Percentiles rank a stretch among this genome's conserved stretches.
Conservation (phyloP, 2,329 filamentous ascomycete genomes). For the Cladosporium oxysporum region DNA sequence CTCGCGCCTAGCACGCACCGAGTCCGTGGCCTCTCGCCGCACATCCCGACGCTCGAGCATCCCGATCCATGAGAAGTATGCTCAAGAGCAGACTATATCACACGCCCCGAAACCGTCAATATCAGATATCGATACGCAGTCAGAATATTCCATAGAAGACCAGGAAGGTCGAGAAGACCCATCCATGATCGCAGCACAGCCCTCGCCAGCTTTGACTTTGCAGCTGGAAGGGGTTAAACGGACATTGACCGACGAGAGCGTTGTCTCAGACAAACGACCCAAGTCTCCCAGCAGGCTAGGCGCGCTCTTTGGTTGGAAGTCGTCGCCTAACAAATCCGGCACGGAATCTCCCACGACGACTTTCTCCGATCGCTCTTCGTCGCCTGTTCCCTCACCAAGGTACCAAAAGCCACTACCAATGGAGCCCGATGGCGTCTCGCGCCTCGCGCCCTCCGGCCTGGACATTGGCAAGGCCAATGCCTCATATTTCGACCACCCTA, state of each 20-base stretch:
- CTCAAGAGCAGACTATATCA: conserved; percentile 28
- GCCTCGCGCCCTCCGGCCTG: conserved; percentile 48
- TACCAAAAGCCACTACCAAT: conserved; percentile 31
- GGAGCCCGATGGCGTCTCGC: conserved; percentile 34
- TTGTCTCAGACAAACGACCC: conserved; percentile 33
- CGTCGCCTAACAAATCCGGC: conserved; percentile 54
- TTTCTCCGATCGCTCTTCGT: conserved; percentile 62
- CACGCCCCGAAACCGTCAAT: conserved; percentile 31
- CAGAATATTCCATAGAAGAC: conserved; percentile 19
- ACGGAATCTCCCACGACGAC: conserved; percentile 59
- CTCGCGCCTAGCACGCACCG: conserved; percentile 28
- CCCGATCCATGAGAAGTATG: conserved; percentile 32
- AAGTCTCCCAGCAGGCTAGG: conserved; percentile 57
- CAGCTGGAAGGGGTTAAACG: conserved; percentile 38
- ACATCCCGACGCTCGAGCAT: conserved; percentile 29
- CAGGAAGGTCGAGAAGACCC: conserved; percentile 13
- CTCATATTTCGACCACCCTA: conserved; percentile 50
- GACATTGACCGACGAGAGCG: conserved; percentile 37
- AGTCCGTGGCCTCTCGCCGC: conserved; percentile 28
- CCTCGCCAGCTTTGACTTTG: conserved; percentile 37
- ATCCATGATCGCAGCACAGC: conserved; percentile 29
- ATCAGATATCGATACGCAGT: conserved; percentile 30
- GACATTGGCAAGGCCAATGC: conserved; percentile 55
- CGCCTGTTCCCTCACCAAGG: conserved; percentile 58
- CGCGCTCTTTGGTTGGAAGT: conserved; percentile 69